Conservation (phyloP, 805 yeast genomes). For the Metschnikowia henanensis region DNA sequence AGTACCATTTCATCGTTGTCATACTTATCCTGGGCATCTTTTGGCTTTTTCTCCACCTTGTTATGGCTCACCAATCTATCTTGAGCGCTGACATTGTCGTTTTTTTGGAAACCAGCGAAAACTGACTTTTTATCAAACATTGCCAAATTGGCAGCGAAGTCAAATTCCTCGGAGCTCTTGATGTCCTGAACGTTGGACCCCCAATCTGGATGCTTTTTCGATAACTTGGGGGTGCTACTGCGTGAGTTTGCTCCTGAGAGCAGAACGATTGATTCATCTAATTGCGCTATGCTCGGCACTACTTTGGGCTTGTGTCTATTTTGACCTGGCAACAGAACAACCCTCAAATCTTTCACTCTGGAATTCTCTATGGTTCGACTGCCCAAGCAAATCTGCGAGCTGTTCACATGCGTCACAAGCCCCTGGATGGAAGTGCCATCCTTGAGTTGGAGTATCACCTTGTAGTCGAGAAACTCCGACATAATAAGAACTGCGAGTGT, state of each 20-base stretch:
- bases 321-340: conserved; percentile 49
- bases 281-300: neutral
- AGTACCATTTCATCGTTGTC: conserved; percentile 77
- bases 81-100: conserved; percentile 59
- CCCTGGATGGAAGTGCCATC: conserved; percentile 40
- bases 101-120: conserved; percentile 69
- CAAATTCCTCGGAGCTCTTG: conserved; percentile 64
- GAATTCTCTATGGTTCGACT: conserved; percentile 30
- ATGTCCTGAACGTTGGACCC: conserved; percentile 46
- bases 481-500: neutral
- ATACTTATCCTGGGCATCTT: conserved; percentile 49
- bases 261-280: conserved; percentile 32
- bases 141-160: conserved; percentile 77
- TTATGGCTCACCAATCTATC: conserved; percentile 77
- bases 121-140: conserved; percentile 81
- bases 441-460: conserved; percentile 37
- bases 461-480: conserved; percentile 40
- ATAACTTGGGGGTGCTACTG: conserved; percentile 15
- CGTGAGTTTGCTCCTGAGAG: conserved; percentile 15
- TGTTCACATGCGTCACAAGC: conserved; percentile 33
- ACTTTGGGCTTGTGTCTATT: conserved; percentile 17
- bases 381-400: conserved; percentile 26
- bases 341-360: conserved; percentile 54
- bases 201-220: conserved; percentile 42
- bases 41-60: conserved; percentile 44